A percentile compares a stretch with the other conserved stretches of the same genome.
These are phyloP conservation scores for Solanum clarkiae DNA, from an alignment of 257 asterid genomes.

Conservation along the genomic window DNA sequence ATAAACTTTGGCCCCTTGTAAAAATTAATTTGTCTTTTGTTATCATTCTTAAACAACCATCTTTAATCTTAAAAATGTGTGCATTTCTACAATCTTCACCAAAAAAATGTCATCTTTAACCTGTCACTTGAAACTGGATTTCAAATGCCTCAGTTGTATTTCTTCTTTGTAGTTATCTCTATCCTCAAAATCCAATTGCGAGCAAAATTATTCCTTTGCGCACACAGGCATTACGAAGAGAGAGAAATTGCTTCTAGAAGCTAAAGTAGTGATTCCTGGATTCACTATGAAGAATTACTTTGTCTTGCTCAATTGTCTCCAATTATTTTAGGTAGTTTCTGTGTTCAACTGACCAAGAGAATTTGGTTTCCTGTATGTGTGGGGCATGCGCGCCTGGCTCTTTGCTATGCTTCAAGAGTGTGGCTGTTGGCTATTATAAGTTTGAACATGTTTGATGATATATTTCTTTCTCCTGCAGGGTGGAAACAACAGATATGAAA, in stretches of 20 bases:
- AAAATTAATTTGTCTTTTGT: neutral
- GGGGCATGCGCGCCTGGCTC: neutral
- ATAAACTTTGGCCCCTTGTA: neutral
- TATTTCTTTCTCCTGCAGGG: conserved; percentile 37
- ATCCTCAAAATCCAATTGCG: neutral
- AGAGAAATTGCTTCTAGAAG: neutral
- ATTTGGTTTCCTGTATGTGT: neutral
- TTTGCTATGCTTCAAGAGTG: neutral
- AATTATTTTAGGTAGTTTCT: neutral
- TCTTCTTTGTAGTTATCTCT: neutral
- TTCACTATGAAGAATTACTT: neutral
- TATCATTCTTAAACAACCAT: neutral
- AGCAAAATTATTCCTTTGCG: neutral
- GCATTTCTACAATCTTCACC: neutral
- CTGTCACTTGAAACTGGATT: neutral
- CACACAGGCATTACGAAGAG: neutral
- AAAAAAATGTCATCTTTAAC: neutral
- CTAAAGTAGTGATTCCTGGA: neutral
- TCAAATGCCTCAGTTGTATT: neutral
- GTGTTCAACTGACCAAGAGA: neutral
- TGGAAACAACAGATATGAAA: conserved; percentile 96
- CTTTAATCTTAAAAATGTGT: neutral
- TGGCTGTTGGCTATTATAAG: neutral
- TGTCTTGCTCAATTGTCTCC: neutral
- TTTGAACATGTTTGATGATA: neutral